These are phyloP conservation scores for Leccinum laetum DNA, from an alignment of 1,284 basidiomycete genomes.

Conservation along the genomic window DNA sequence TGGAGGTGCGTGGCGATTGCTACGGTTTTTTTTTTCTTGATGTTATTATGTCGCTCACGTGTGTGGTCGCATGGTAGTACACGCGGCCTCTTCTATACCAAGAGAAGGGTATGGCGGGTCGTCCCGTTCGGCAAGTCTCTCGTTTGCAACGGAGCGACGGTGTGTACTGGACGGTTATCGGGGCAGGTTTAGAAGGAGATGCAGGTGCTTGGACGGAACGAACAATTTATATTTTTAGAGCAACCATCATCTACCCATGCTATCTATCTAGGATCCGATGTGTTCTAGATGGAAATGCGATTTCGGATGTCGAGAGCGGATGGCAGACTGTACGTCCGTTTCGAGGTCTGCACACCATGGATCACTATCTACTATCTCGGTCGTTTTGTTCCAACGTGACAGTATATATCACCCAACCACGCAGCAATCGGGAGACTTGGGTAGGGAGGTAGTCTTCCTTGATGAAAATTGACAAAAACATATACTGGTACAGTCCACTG, in stretches of 20 bases:
- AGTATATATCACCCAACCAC: neutral
- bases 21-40: neutral
- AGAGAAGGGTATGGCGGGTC: conserved; percentile 79
- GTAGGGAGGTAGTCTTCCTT: neutral
- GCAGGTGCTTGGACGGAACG: neutral
- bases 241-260: neutral
- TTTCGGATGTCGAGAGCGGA: neutral
- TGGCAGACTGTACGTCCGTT: neutral
- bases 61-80: conserved; percentile 35
- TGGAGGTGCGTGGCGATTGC: conserved; percentile 52
- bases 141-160: neutral
- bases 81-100: conserved; percentile 62
- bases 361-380: neutral
- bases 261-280: neutral
- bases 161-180: conserved; percentile 22
- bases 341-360: neutral
- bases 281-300: neutral
- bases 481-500: too few relatives aligned
- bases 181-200: conserved; percentile 5
- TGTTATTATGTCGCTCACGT: neutral
- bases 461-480: neutral
- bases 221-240: neutral
- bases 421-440: neutral
- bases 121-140: conserved; percentile 54
- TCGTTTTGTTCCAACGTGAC: neutral